Conservation (phyloP, 1,284 basidiomycete genomes). For the Singerocomus inundabilis region DNA sequence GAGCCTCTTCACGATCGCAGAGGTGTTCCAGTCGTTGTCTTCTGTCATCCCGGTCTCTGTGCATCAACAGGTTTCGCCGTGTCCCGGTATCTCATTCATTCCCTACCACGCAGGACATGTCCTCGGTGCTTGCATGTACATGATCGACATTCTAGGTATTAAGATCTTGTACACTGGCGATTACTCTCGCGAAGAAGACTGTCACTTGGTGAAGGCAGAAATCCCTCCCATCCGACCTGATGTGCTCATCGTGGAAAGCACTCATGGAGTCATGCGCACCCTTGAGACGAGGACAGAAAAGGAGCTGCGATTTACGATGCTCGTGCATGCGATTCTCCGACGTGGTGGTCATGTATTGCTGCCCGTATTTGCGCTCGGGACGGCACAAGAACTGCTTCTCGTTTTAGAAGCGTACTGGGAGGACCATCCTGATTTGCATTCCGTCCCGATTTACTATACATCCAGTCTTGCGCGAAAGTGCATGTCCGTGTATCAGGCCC, state of each 20-base stretch:
- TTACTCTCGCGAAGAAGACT: constrained; percentile 96
- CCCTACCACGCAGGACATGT: constrained; percentile 98
- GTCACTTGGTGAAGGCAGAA: constrained; percentile 95
- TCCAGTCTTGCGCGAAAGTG: constrained; percentile 93
- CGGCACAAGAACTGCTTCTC: constrained; percentile 92
- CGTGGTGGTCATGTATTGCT: constrained; percentile 93
- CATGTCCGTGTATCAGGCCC: constrained; percentile 96
- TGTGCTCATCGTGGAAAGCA: constrained; percentile 96
- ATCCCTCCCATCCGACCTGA: constrained; percentile 90
- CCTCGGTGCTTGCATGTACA: constrained; percentile 96
- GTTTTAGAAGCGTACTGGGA: constrained; percentile 98
- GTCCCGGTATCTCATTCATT: constrained; percentile 89
- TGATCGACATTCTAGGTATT: constrained; percentile 94
- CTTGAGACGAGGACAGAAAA: constrained; percentile 89
- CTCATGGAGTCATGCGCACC: constrained; percentile 94
- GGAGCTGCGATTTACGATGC: constrained; percentile 85
- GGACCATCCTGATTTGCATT: constrained; percentile 91
- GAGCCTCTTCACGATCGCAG: constrained; percentile 81
- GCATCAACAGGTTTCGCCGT: constrained; percentile 91
- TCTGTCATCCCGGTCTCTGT: constrained; percentile 93
- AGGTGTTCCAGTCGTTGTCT: constrained; percentile 85
- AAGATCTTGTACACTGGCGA: constrained; percentile 97
- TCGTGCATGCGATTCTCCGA: constrained; percentile 88
- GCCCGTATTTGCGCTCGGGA: constrained; percentile 92
- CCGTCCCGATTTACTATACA: constrained; percentile 94